Percentiles rank a stretch among this genome's conserved stretches.
These are phyloP conservation scores for Vigna reflexopilosa DNA, from an alignment of 306 rosid genomes.

Conservation along the genomic window DNA sequence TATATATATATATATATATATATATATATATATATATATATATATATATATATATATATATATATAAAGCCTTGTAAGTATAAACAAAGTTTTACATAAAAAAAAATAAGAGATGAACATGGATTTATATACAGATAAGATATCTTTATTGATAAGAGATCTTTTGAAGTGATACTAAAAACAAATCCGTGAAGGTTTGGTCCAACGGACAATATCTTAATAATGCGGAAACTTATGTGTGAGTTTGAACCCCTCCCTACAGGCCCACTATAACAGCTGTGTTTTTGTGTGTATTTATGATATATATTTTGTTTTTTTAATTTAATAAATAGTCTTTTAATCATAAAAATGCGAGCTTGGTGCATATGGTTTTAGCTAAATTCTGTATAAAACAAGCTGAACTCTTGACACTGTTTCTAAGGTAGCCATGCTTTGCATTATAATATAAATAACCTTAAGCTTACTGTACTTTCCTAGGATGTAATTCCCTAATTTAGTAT, in stretches of 20 bases:
- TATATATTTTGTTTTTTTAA: neutral
- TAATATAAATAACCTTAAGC: constrained; percentile 15
- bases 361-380: neutral
- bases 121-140: too few relatives aligned
- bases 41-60: neutral
- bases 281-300: neutral
- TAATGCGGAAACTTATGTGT: too few relatives aligned
- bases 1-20: too few relatives aligned
- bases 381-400: too few relatives aligned
- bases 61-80: too few relatives aligned
- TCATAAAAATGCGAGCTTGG: neutral
- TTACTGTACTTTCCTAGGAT: constrained; percentile 35
- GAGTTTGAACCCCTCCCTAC: too few relatives aligned
- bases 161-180: too few relatives aligned
- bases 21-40: neutral
- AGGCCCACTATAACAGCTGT: neutral
- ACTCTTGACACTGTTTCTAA: neutral
- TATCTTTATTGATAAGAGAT: too few relatives aligned
- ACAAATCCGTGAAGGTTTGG: too few relatives aligned
- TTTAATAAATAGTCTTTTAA: neutral
- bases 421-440: neutral
- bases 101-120: too few relatives aligned
- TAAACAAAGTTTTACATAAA: too few relatives aligned
- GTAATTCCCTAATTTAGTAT: constrained; percentile 49
- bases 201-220: too few relatives aligned